Percentiles rank a stretch among this genome's conserved stretches.
These are phyloP conservation scores for Erucastrum elatum DNA, from an alignment of 345 rosid genomes.

Conservation along the genomic window DNA sequence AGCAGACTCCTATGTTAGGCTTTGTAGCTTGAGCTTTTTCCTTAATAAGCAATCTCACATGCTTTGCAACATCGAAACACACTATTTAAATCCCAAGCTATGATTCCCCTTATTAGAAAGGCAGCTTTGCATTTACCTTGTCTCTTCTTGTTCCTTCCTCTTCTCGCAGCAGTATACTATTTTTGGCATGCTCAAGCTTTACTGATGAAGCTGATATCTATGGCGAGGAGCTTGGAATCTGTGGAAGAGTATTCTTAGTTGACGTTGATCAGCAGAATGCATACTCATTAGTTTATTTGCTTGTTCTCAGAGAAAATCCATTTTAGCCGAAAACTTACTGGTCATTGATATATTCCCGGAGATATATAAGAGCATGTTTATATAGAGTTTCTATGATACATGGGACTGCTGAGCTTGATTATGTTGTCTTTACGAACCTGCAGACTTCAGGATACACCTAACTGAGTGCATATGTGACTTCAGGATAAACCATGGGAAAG, in stretches of 20 bases:
- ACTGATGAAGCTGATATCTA: slow-evolving; percentile 53
- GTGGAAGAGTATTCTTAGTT: slow-evolving; percentile 63
- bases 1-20: slow-evolving; percentile 49
- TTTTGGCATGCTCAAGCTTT: slow-evolving; percentile 47
- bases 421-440: not conserved
- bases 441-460: slow-evolving; percentile 73
- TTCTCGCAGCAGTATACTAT: slow-evolving; percentile 16
- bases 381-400: slow-evolving; percentile 26
- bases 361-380: slow-evolving; percentile 63
- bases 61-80: not conserved
- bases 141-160: slow-evolving; percentile 7
- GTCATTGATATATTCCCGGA: slow-evolving; percentile 59
- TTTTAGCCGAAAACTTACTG: slow-evolving; percentile 63
- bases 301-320: slow-evolving; percentile 64
- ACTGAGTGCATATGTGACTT: slow-evolving; percentile 68
- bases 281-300: slow-evolving; percentile 44
- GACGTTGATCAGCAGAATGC: slow-evolving; percentile 63
- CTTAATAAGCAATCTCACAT: not conserved
- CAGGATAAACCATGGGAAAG: slow-evolving; percentile 61
- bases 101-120: not conserved
- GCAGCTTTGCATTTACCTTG: slow-evolving; percentile 4
- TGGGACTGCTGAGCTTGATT: slow-evolving; percentile 6
- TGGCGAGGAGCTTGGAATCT: slow-evolving; percentile 49
- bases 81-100: not conserved
- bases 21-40: slow-evolving; percentile 8